Conservation (phyloP, 306 rosid genomes). For the Glycine soja region DNA sequence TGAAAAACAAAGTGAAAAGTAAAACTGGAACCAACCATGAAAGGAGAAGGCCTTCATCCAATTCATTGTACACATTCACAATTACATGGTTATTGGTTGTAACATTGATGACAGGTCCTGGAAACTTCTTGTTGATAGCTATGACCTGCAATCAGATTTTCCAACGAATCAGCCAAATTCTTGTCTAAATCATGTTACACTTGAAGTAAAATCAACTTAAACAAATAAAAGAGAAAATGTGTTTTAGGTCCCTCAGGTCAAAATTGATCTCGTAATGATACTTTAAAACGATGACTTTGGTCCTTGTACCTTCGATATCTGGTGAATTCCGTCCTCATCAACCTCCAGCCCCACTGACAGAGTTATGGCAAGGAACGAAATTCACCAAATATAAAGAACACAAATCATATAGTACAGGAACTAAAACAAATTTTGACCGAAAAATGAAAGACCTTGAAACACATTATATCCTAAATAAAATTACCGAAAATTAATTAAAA, state of each 20-base stretch:
- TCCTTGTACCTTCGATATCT: not conserved
- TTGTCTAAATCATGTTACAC: not conserved
- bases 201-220: too few relatives aligned
- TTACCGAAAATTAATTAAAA: not conserved
- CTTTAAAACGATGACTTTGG: too few relatives aligned
- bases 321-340: not conserved
- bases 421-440: not conserved
- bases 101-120: conserved; percentile 76
- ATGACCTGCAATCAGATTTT: conserved; percentile 68
- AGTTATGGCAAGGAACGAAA: not conserved
- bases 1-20: not conserved
- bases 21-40: conserved; percentile 69
- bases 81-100: conserved; percentile 78
- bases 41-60: conserved; percentile 78
- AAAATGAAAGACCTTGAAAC: not conserved
- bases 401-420: not conserved
- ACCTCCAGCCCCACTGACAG: not conserved
- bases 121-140: conserved; percentile 74
- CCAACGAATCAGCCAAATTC: conserved; percentile 36
- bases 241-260: too few relatives aligned
- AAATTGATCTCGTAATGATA: too few relatives aligned
- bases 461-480: not conserved
- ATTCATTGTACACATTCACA: conserved; percentile 70
- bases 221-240: too few relatives aligned
- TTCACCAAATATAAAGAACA: not conserved